phyloP scores from a whole-genome alignment of 2,329 filamentous ascomycete genomes.

The Sarocladiaceae sp. region DNA sequence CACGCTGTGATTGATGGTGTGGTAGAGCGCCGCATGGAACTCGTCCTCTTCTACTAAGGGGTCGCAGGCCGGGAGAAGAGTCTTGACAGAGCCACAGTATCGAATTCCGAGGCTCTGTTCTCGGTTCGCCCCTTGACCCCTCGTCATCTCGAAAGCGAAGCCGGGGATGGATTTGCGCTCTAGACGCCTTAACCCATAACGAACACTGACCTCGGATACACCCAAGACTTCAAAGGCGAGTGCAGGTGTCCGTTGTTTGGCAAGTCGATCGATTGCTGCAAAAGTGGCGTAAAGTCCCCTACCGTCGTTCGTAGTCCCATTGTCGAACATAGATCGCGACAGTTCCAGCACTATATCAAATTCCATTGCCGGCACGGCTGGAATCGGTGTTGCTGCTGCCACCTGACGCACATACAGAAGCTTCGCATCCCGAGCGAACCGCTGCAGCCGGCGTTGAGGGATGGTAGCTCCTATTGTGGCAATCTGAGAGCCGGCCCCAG shows the following conservation, averaged over 20 bases:
- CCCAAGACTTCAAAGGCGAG: background rate
- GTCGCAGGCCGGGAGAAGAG: background rate
- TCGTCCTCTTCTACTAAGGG: background rate
- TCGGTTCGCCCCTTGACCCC: background rate
- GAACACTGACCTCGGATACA: background rate
- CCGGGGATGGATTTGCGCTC: background rate
- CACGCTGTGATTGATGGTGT: background rate
- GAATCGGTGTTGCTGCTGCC: background rate
- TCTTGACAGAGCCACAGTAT: background rate
- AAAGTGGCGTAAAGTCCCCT: background rate
- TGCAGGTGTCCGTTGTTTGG: background rate
- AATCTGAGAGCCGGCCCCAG: background rate
- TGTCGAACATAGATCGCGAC: background rate
- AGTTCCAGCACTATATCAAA: background rate
- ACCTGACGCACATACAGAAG: background rate
- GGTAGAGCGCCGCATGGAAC: background rate
- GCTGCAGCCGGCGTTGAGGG: background rate
- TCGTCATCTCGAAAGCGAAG: background rate
- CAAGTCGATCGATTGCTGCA: background rate
- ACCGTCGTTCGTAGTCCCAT: background rate
- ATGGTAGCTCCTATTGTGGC: background rate
- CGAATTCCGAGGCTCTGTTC: background rate
- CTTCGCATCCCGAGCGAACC: background rate
- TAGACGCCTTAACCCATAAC: background rate
- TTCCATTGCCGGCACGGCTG: background rate